Conservation (phyloP, 306 rosid species). For the Glycyrrhiza uralensis region DNA sequence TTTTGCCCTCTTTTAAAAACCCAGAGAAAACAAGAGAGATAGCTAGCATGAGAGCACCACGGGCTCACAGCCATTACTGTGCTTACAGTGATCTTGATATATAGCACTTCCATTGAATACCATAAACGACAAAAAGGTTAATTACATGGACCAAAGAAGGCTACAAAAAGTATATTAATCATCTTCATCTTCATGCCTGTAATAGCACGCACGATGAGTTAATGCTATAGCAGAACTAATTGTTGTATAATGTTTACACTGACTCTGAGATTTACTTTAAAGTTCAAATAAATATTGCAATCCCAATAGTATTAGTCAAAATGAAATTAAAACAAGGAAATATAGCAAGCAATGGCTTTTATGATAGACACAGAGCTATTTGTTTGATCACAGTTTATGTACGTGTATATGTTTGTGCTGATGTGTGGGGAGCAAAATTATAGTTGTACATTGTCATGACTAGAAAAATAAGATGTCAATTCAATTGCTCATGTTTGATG, state of each 20-base stretch:
- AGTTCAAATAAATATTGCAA: background rate
- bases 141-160: constrained; percentile 16
- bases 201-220: constrained; percentile 15
- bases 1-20: background rate
- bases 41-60: background rate
- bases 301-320: background rate
- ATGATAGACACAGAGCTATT: background rate
- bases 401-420: background rate
- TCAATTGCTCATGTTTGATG: constrained; percentile 6
- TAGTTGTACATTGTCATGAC: background rate
- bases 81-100: background rate
- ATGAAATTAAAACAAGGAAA: background rate
- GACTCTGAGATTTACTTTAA: constrained; percentile 17
- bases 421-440: background rate
- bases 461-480: background rate
- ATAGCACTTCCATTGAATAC: background rate
- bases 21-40: background rate
- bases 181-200: constrained; percentile 3
- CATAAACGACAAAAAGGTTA: constrained; percentile 18
- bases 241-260: constrained; percentile 15
- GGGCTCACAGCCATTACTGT: background rate
- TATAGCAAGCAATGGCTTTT: background rate
- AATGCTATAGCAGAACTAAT: constrained; percentile 2
- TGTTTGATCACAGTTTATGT: background rate
- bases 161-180: constrained; percentile 18